phyloP scores from a whole-genome alignment of 768 basidiomycete genomes.

The Leccinellum albellum region DNA sequence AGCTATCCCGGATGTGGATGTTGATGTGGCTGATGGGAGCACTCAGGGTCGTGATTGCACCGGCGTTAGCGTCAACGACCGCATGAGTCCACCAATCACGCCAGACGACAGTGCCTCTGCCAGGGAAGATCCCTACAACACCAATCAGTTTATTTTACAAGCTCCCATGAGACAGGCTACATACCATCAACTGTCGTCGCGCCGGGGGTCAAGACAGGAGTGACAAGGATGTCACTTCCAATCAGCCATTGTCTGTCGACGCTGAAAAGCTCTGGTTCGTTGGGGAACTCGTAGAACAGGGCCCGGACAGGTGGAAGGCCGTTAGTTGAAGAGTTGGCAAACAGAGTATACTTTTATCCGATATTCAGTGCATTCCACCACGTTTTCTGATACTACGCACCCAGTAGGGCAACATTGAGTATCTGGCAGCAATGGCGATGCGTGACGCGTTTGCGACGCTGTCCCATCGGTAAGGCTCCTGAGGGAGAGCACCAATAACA shows the following conservation, averaged over 20 bases:
- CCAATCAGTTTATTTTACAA: neutral
- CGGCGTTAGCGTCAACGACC: conserved; percentile 41
- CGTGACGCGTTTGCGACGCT: conserved; percentile 75
- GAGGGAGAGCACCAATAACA: conserved; percentile 56
- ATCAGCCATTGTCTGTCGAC: conserved; percentile 70
- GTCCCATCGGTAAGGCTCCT: conserved; percentile 81
- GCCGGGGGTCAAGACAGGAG: conserved; percentile 70
- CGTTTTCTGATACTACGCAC: conserved; percentile 35
- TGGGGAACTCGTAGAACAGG: conserved; percentile 75
- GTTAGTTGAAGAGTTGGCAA: conserved; percentile 38
- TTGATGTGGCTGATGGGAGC: conserved; percentile 77
- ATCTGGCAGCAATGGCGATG: conserved; percentile 70
- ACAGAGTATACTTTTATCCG: conserved; percentile 45
- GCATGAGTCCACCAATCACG: conserved; percentile 73
- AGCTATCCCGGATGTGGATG: conserved; percentile 66
- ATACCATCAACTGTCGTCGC: conserved; percentile 62
- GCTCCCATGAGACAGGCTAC: conserved; percentile 2
- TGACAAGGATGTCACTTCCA: conserved; percentile 67
- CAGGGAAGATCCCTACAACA: conserved; percentile 58
- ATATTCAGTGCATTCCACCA: neutral
- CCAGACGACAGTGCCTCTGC: conserved; percentile 55
- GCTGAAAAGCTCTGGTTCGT: conserved; percentile 59
- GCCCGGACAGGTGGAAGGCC: conserved; percentile 74
- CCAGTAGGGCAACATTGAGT: conserved; percentile 77
- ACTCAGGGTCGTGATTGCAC: conserved; percentile 46